These are phyloP conservation scores for Candida tallmaniae DNA, from an alignment of 805 yeast species.

Conservation along the genomic window DNA sequence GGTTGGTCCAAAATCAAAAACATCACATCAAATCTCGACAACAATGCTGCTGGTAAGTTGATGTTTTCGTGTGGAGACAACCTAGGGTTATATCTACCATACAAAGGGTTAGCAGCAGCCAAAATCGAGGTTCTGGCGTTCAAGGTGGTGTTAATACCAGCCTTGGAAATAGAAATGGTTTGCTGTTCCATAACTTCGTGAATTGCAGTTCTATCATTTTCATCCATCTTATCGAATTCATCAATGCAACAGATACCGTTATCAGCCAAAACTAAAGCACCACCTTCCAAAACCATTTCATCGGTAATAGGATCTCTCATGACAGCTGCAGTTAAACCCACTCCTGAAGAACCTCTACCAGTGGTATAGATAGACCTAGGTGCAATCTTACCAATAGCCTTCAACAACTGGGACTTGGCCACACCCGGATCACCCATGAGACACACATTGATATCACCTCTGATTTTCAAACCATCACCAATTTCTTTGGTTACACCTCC, in stretches of 20 bases:
- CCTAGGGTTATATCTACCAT: conserved; percentile 88
- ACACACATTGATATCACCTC: conserved; percentile 95
- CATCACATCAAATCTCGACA: conserved; percentile 90
- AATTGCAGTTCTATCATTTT: conserved; percentile 91
- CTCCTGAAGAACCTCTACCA: conserved; percentile 98
- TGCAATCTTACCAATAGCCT: conserved; percentile 85
- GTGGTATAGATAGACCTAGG: conserved; percentile 97
- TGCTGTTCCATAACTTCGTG: conserved; percentile 99
- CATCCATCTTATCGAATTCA: conserved; percentile 99
- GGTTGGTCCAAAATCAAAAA: conserved; percentile 86
- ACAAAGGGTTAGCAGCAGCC: conserved; percentile 98
- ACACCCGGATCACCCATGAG: conserved; percentile 99
- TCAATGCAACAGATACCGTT: conserved; percentile 98
- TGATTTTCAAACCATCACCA: conserved; percentile 94
- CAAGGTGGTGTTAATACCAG: conserved; percentile 93
- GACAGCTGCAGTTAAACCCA: conserved; percentile 97
- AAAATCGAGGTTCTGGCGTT: conserved; percentile 93
- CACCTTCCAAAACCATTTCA: conserved; percentile 97
- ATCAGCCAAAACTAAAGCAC: conserved; percentile 94
- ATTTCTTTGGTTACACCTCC: conserved; percentile 95
- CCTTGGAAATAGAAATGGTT: conserved; percentile 94
- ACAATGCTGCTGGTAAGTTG: conserved; percentile 91
- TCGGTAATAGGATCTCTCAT: conserved; percentile 99
- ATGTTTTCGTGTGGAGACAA: conserved; percentile 92
- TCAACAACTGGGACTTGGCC: conserved; percentile 93